A percentile compares a stretch with the other conserved stretches of the same genome.
These are phyloP conservation scores for Sporisorium scitamineum DNA, from an alignment of 1,284 basidiomycete species.

Conservation along the genomic window DNA sequence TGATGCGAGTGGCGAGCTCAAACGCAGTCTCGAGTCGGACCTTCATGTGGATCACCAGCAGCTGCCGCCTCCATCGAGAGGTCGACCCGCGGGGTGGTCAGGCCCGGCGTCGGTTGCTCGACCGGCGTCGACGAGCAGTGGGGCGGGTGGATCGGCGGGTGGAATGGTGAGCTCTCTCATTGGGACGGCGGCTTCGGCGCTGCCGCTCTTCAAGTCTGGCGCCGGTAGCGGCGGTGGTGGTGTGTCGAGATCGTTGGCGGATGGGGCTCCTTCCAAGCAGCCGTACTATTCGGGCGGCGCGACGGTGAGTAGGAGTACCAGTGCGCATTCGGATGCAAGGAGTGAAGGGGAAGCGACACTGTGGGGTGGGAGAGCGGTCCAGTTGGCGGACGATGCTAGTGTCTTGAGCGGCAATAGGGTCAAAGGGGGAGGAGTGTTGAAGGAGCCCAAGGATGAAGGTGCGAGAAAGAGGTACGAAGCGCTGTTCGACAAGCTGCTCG, in stretches of 20 bases:
- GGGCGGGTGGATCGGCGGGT: not conserved
- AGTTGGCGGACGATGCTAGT: constrained; percentile 21
- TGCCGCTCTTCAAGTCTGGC: constrained; percentile 27
- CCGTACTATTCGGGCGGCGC: constrained; percentile 2
- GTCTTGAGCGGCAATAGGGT: not conserved
- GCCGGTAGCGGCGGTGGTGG: not conserved
- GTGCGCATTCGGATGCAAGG: constrained; percentile 13
- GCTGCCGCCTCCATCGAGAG: constrained; percentile 17
- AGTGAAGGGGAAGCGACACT: constrained; percentile 3
- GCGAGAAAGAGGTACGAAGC: constrained; percentile 28
- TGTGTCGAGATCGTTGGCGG: constrained; percentile 20
- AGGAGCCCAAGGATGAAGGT: constrained; percentile 18
- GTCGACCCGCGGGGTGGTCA: constrained; percentile 12
- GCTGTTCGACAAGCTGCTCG: constrained; percentile 19
- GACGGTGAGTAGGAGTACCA: constrained; percentile 19
- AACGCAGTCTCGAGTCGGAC: constrained; percentile 27
- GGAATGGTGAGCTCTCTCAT: constrained; percentile 30
- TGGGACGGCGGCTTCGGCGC: constrained; percentile 19
- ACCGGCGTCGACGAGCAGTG: not conserved
- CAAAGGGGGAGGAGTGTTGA: constrained; percentile 2
- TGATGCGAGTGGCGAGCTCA: constrained; percentile 35
- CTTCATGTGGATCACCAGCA: constrained; percentile 13
- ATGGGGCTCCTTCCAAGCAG: constrained; percentile 44
- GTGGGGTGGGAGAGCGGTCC: constrained; percentile 19
- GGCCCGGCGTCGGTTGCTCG: not conserved